phyloP scores from a whole-genome alignment of 352 stramenopile genomes.

The Pythium volutum region DNA sequence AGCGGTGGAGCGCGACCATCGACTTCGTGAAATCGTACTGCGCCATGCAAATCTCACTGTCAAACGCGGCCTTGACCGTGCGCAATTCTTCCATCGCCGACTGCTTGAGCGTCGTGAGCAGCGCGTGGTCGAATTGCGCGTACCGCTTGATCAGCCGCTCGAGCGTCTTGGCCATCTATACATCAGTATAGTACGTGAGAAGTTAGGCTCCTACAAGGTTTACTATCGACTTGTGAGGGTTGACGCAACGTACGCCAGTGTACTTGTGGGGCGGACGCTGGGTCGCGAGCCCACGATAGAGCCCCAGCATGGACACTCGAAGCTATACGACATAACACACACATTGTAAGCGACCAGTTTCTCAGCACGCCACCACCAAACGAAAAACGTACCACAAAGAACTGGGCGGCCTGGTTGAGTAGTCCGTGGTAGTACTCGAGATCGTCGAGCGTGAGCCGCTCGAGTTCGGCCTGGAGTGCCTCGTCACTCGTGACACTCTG shows the following conservation, averaged over 20 bases:
- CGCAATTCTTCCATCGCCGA: conserved; percentile 72
- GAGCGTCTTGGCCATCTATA: conserved; percentile 36
- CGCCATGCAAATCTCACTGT: conserved; percentile 61
- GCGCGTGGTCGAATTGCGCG: conserved; percentile 62
- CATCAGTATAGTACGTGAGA: neutral
- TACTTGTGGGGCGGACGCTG: conserved; percentile 54
- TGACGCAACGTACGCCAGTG: conserved; percentile 29
- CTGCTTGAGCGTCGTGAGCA: conserved; percentile 64
- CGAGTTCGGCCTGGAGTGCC: conserved; percentile 20
- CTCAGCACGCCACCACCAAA: neutral
- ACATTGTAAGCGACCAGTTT: neutral
- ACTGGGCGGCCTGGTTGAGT: conserved; percentile 67
- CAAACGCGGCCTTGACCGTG: conserved; percentile 58
- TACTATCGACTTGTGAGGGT: neutral
- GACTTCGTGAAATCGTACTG: conserved; percentile 79
- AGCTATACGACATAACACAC: conserved; percentile 31
- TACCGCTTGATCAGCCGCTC: conserved; percentile 55
- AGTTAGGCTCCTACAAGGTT: neutral
- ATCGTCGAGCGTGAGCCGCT: conserved; percentile 36
- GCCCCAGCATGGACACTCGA: conserved; percentile 62
- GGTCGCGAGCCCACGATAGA: conserved; percentile 63
- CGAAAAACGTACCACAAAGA: conserved; percentile 60
- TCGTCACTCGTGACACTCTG: conserved; percentile 17
- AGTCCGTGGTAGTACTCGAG: conserved; percentile 75
- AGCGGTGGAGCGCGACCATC: conserved; percentile 66